Evolutionary conservation across 2,329 filamentous ascomycete species (phyloP), one percentile per base, ranked within the genome.

Genomic region (Acrodontium crateriforme): DNA sequence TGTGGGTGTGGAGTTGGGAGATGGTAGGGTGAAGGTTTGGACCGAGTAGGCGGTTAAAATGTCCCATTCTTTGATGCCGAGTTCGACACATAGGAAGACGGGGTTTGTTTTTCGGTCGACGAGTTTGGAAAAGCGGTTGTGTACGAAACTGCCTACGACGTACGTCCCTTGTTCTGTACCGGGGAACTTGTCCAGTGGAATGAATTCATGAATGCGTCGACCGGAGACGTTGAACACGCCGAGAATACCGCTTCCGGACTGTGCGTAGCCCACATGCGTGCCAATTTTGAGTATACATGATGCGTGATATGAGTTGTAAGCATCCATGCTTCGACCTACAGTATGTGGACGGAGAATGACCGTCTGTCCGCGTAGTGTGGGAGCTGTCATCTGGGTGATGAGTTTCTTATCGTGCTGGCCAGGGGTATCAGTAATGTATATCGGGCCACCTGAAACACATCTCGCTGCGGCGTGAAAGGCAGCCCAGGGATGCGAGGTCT

Each of bases 401-500:
- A 98, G 55, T 5, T 65, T 55, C 16, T 84, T 46, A 45, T 93
- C 68, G 51, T 95, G 83, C 34, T 81, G 59, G 0, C 83, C 85
- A 0, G 87, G 87, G 1, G 74, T 69, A 53, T 98, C 89, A 0
- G 87, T 95, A 50, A 98, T 85, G 45, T 91, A 94, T 21, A 98
- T 78, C 0, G 87, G 89, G 0, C 89, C 89, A 6, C 89, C 89
- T 25, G 78, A 85, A 7, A 98, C 64, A 51, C 83, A 92, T 25
- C 89, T 70, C 2, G 84, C 85, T 1, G 89, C 87, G 4, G 82
- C 89, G 43, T 98, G 89, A 49, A 89, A 92, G 0, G 68, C 70
- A 0, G 78, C 79, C 50, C 81, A 92, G 2, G 65, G 57, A 39
- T 77, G 71, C 12, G 59, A 62, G 1, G 74, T 77, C 44, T 78